Percentiles rank a stretch among this genome's conserved stretches.
Conservation (phyloP, 805 yeast genomes). For the Saitoella complicata region DNA sequence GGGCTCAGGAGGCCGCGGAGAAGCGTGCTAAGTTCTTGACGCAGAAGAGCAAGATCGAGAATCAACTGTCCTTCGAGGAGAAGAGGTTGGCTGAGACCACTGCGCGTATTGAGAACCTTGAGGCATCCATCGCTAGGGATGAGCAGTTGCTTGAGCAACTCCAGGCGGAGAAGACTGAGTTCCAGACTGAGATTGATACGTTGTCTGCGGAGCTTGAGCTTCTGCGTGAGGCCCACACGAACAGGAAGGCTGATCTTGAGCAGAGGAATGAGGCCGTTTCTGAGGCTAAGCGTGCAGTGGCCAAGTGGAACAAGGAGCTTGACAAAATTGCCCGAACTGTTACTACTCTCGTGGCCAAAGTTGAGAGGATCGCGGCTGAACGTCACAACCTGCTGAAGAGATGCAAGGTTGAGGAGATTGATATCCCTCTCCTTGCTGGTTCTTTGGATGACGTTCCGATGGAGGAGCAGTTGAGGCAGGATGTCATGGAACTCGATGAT, state of each 20-base stretch:
- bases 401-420: slow-evolving; percentile 57
- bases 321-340: slow-evolving; percentile 4
- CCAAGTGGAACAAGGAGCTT: slow-evolving; percentile 4
- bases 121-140: slow-evolving; percentile 23
- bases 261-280: slow-evolving; percentile 7
- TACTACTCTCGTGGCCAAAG: slow-evolving; percentile 10
- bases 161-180: slow-evolving; percentile 22
- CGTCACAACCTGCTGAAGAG: slow-evolving; percentile 44
- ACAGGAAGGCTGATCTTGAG: slow-evolving; percentile 9
- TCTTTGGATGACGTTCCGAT: slow-evolving; percentile 45
- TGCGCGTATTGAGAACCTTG: slow-evolving; percentile 27
- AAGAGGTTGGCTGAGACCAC: slow-evolving; percentile 40
- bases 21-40: slow-evolving; percentile 46
- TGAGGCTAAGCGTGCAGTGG: slow-evolving; percentile 6
- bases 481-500: slow-evolving; percentile 19
- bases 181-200: slow-evolving; percentile 28
- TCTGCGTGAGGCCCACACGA: slow-evolving; percentile 12
- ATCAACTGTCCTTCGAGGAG: slow-evolving; percentile 45
- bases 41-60: slow-evolving; percentile 44
- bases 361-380: slow-evolving; percentile 22
- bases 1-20: slow-evolving; percentile 20
- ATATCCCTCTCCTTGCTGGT: slow-evolving; percentile 47
- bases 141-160: slow-evolving; percentile 23
- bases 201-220: slow-evolving; percentile 21
- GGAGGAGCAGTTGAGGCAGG: slow-evolving; percentile 25